Conservation (phyloP, 768 basidiomycete genomes). For the Coprinopsis cinerea region DNA sequence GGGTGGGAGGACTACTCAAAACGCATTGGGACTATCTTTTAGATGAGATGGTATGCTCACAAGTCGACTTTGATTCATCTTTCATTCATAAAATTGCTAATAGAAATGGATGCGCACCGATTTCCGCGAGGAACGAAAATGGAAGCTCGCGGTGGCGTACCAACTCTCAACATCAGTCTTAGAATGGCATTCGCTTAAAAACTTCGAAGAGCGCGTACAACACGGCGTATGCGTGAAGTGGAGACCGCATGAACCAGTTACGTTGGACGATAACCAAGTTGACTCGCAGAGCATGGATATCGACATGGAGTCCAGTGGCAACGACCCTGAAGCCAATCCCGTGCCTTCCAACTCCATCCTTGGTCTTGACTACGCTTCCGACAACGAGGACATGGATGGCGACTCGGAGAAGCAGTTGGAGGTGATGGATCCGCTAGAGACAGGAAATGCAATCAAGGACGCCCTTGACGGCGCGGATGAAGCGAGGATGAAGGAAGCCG, state of each 20-base stretch:
- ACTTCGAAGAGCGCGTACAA: conserved; percentile 54
- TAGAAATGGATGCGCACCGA: conserved; percentile 97
- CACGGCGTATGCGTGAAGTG: conserved; percentile 66
- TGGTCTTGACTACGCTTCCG: conserved; percentile 52
- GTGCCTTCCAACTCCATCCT: conserved; percentile 27
- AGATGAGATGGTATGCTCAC: conserved; percentile 96
- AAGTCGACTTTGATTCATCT: conserved; percentile 17
- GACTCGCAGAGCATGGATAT: conserved; percentile 30
- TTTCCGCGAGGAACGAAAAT: conserved; percentile 89
- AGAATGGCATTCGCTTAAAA: conserved; percentile 78
- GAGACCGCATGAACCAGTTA: conserved; percentile 31
- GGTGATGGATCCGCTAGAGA: conserved; percentile 56
- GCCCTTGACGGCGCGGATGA: conserved; percentile 37
- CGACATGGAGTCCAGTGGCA: conserved; percentile 22
- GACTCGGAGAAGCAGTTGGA: conserved; percentile 49
- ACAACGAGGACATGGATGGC: conserved; percentile 64
- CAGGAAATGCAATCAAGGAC: conserved; percentile 48
- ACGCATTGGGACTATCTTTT: conserved; percentile 94
- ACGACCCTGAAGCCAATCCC: conserved; percentile 23
- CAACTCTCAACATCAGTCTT: conserved; percentile 76
- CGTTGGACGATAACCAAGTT: conserved; percentile 10
- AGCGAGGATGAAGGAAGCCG: conserved; percentile 6
- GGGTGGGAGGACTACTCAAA: conserved; percentile 67
- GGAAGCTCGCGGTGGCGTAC: conserved; percentile 85
- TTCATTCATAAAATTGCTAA: conserved; percentile 3